Evolutionary conservation across 768 basidiomycete genomes (phyloP).

Genomic region (Boletellus sp.): DNA sequence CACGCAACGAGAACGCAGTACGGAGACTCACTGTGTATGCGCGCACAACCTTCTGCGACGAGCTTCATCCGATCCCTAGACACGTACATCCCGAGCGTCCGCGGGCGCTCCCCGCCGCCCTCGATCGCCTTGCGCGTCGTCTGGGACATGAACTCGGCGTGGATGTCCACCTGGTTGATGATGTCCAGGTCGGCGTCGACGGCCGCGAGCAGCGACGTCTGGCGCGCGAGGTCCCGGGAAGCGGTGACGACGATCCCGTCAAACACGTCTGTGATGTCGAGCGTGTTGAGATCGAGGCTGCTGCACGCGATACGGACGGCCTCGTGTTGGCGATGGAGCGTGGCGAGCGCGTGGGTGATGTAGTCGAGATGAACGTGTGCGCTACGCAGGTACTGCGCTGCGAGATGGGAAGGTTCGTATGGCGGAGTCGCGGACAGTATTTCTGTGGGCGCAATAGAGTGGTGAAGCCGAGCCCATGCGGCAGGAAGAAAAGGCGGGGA

Average conservation of each 20-base stretch:
- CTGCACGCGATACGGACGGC: slow-evolving; percentile 70
- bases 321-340: slow-evolving; percentile 63
- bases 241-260: slow-evolving; percentile 55
- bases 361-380: slow-evolving; percentile 64
- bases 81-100: slow-evolving; percentile 80
- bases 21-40: slow-evolving; percentile 57
- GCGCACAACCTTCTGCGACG: slow-evolving; percentile 67
- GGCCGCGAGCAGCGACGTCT: slow-evolving; percentile 57
- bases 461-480: neutral
- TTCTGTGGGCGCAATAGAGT: slow-evolving; percentile 35
- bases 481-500: neutral
- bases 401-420: slow-evolving; percentile 62
- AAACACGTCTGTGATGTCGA: slow-evolving; percentile 68
- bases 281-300: slow-evolving; percentile 67
- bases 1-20: too few relatives aligned
- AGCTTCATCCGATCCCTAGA: slow-evolving; percentile 74
- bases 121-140: slow-evolving; percentile 68
- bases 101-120: slow-evolving; percentile 57
- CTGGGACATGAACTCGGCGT: slow-evolving; percentile 71
- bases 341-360: slow-evolving; percentile 46
- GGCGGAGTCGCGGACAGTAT: slow-evolving; percentile 66
- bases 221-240: slow-evolving; percentile 63
- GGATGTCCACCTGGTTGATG: slow-evolving; percentile 61
- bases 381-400: slow-evolving; percentile 60
- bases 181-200: slow-evolving; percentile 72